Evolutionary conservation across 2,329 filamentous ascomycete species (phyloP).

Genomic region (Akanthomyces muscarius): DNA sequence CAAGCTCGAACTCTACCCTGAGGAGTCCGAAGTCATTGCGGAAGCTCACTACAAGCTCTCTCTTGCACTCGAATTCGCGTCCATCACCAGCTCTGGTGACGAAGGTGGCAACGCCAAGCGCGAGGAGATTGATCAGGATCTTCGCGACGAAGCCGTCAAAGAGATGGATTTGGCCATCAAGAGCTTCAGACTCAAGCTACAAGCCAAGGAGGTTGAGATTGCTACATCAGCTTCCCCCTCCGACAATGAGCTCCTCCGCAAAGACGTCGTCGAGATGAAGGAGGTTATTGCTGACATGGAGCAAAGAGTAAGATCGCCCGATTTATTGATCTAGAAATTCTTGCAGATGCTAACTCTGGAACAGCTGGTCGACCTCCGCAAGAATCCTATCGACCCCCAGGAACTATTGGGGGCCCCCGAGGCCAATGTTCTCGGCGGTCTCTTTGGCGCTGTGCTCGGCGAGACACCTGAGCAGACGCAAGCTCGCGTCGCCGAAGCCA

Average conservation of each 20-base stretch:
- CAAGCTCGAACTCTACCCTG: constrained; percentile 72
- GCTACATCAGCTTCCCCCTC: constrained; percentile 59
- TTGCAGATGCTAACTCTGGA: constrained; percentile 13
- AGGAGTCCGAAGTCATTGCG: constrained; percentile 79
- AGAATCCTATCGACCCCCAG: constrained; percentile 47
- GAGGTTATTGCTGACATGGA: constrained; percentile 78
- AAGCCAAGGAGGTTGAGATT: constrained; percentile 65
- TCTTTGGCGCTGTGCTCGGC: constrained; percentile 61
- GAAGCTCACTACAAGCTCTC: constrained; percentile 97
- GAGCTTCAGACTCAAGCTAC: constrained; percentile 66
- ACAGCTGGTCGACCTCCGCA: constrained; percentile 64
- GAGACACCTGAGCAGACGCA: constrained; percentile 58
- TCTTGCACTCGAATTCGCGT: constrained; percentile 89
- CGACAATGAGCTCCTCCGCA: constrained; percentile 60
- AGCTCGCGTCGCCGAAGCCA: constrained; percentile 66
- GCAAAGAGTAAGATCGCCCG: constrained; percentile 53
- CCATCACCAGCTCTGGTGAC: constrained; percentile 60
- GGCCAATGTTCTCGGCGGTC: constrained; percentile 48
- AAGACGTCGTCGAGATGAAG: constrained; percentile 67
- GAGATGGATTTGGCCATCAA: constrained; percentile 72
- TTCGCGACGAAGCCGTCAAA: constrained; percentile 66
- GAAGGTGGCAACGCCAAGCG: constrained; percentile 44
- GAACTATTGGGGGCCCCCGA: constrained; percentile 35
- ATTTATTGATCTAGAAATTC: background rate
- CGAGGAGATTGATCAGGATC: constrained; percentile 58